Conservation (phyloP, 2,329 filamentous ascomycete genomes). For the Fusarium foetens region DNA sequence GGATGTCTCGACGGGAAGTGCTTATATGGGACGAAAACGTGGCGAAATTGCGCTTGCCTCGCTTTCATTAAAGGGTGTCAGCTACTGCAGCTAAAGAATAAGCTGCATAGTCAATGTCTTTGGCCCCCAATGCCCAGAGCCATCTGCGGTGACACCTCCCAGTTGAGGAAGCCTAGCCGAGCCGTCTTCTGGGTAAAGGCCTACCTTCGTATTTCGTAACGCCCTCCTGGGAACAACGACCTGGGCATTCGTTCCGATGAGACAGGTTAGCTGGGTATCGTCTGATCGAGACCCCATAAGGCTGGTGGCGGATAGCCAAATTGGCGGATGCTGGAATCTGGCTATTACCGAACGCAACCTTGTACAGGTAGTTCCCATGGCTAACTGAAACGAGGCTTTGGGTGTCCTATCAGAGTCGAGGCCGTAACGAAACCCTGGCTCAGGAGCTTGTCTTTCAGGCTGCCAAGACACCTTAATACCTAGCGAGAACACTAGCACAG, state of each 20-base stretch:
- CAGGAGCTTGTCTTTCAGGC: not conserved
- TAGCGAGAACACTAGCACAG: not conserved
- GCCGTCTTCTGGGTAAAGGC: not conserved
- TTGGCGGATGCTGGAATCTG: not conserved
- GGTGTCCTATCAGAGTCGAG: not conserved
- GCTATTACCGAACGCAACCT: not conserved
- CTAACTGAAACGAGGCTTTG: not conserved
- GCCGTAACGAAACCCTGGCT: not conserved
- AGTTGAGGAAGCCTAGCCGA: not conserved
- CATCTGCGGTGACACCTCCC: not conserved
- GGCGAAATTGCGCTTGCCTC: not conserved
- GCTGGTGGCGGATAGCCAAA: not conserved
- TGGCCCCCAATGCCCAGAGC: not conserved
- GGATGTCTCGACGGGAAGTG: not conserved
- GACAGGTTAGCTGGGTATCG: not conserved
- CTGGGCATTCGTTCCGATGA: too few species aligned
- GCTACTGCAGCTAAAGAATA: constrained; percentile 5
- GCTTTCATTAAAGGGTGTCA: not conserved
- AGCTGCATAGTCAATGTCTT: constrained; percentile 1
- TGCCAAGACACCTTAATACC: not conserved
- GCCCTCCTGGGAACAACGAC: not conserved
- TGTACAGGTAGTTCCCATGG: not conserved
- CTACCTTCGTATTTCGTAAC: not conserved
- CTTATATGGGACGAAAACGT: not conserved
- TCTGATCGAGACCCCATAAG: not conserved